Conservation (phyloP, 2,329 filamentous ascomycete genomes). For the Endothia cerciana region DNA sequence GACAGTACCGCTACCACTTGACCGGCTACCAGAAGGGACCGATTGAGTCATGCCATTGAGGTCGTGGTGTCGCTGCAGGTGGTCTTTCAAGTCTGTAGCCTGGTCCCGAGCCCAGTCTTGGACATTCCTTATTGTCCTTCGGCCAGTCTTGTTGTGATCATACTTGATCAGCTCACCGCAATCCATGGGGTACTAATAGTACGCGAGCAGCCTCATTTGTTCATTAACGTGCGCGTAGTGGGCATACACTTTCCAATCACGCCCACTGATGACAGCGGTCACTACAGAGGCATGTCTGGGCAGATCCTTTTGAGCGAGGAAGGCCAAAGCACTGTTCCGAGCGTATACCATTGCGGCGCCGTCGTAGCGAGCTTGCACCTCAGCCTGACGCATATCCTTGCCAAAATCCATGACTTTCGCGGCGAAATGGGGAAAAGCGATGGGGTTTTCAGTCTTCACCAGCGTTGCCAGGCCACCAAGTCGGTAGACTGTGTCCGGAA, state of each 20-base stretch:
- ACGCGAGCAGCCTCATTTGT: neutral
- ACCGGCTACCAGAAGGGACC: neutral
- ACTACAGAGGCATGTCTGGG: constrained; percentile 32
- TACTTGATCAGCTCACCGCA: constrained; percentile 30
- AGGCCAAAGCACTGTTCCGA: constrained; percentile 34
- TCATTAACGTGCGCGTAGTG: constrained; percentile 32
- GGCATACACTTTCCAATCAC: constrained; percentile 33
- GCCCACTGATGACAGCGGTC: constrained; percentile 37
- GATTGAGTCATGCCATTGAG: neutral
- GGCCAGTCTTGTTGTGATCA: constrained; percentile 29
- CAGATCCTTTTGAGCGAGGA: constrained; percentile 29
- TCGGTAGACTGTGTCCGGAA: no score
- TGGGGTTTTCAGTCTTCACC: constrained; percentile 29
- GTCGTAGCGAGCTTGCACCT: constrained; percentile 32
- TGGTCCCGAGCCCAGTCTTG: constrained; percentile 32
- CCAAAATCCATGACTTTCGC: constrained; percentile 34
- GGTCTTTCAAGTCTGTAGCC: constrained; percentile 29
- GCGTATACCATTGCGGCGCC: constrained; percentile 37
- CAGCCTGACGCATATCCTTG: constrained; percentile 29
- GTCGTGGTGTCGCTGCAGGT: constrained; percentile 31
- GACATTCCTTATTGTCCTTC: constrained; percentile 32
- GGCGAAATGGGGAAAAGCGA: constrained; percentile 34
- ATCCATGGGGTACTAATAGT: constrained; percentile 30
- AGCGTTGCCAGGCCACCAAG: no score
- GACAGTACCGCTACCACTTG: neutral